Base-by-base conservation (phyloP, 2,329 filamentous ascomycete genomes). In the Capronia coronata region DNA sequence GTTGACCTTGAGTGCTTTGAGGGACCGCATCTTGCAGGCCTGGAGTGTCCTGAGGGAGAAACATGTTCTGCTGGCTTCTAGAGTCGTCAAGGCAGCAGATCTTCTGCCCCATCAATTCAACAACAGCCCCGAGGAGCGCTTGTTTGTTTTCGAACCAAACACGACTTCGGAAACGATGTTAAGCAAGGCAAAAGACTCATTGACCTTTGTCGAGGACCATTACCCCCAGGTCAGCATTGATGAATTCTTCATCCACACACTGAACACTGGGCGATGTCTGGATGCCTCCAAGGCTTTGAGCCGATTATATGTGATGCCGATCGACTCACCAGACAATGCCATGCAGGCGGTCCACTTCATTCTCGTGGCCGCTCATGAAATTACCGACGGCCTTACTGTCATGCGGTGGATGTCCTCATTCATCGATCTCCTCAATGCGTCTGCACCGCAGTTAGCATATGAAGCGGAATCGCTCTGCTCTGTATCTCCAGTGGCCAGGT, bases 301-400 rank as follows among this genome's bases (percentile, higher is more conserved):
- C 27, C 54, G 27, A 23, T 41, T 59, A 16, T 59, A 51, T 35
- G 45, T 59, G 34, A 46, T 59, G 44, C 57, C 57, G 6, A 32
- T 55, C 18, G 10, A 25, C 13, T 2, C 14, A 11, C 43, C 19
- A 29, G 34, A 18, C 2, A 13, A 48, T 4, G 54, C 41, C 25
- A 30, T 46, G 11, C 32, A 34, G 19, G 34, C 46, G 14, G 18
- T 55, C 1, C 46, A 53, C 25, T 51, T 55, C 27, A 45, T 59
- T 19, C 37, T 50, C 18, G 43, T 58, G 8, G 40, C 52, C 2
- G 57, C 49, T 5, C 57, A 59, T 43, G 47, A 59, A 34, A 58
- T 59, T 14, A 45, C 46, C 11, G 57, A 59, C 22, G 57, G 55
- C 9, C 49, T 59, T 5, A 57, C 55, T 16, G 55, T 45, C 3